These are phyloP conservation scores for Venustampulla echinocandica DNA, from an alignment of 495 filamentous ascomycete genomes.

Conservation along the genomic window DNA sequence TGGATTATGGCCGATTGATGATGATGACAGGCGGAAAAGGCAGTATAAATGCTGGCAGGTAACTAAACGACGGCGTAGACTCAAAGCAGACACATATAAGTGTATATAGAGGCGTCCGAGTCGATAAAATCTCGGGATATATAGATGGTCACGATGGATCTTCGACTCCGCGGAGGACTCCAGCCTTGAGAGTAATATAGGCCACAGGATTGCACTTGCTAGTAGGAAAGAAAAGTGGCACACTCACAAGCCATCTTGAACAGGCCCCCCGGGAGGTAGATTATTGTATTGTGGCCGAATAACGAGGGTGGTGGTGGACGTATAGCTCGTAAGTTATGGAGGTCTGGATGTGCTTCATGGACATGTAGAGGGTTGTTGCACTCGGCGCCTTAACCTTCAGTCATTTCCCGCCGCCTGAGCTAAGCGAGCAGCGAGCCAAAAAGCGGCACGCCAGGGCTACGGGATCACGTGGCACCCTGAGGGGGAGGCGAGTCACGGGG, in stretches of 20 bases:
- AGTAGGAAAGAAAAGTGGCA: constrained; percentile 9
- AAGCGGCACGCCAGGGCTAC: background rate
- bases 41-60: constrained; percentile 3
- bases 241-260: constrained; percentile 38
- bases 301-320: constrained; percentile 7
- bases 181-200: constrained; percentile 11
- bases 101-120: background rate
- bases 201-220: background rate
- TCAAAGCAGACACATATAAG: background rate
- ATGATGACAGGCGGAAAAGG: background rate
- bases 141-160: constrained; percentile 7
- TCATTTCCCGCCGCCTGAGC: background rate
- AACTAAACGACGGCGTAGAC: background rate
- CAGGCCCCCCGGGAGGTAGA: constrained; percentile 24
- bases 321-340: background rate
- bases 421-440: background rate
- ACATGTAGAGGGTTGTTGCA: background rate
- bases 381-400: background rate
- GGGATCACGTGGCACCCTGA: background rate
- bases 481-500: background rate
- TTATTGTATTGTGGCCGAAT: constrained; percentile 9
- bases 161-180: constrained; percentile 13
- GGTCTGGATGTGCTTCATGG: background rate
- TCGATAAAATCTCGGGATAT: constrained; percentile 10
- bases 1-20: constrained; percentile 15